A percentile compares a stretch with the other conserved stretches of the same genome.
These are phyloP conservation scores for Paramecium sonneborni DNA, from an alignment of 73 alveolate species.

Conservation along the genomic window DNA sequence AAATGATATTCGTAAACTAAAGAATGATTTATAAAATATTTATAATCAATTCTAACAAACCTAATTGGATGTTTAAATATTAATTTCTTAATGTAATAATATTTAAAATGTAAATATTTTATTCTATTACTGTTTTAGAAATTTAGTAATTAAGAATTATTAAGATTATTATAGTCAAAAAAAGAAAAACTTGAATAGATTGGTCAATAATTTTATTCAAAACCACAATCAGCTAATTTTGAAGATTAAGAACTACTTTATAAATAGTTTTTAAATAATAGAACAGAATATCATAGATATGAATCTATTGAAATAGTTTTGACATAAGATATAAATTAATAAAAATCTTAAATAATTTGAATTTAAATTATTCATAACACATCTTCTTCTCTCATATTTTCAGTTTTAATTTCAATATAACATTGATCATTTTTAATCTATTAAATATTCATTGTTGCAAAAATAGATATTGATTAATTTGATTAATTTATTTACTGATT, in stretches of 20 bases:
- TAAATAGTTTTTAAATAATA: background rate
- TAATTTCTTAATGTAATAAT: background rate
- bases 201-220: background rate
- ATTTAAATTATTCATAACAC: too few species aligned
- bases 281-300: background rate
- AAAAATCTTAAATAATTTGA: background rate
- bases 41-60: background rate
- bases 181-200: background rate
- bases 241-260: background rate
- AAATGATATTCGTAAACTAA: background rate
- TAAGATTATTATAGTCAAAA: background rate
- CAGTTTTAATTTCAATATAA: too few species aligned
- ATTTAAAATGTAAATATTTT: background rate
- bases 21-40: background rate
- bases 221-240: background rate
- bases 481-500: too few species aligned
- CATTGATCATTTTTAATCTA: too few species aligned
- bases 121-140: background rate
- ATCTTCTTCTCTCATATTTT: too few species aligned
- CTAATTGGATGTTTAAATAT: background rate
- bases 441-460: too few species aligned
- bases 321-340: background rate
- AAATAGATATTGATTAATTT: too few species aligned
- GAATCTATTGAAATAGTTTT: background rate
- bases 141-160: background rate